Evolutionary conservation across 139 green algal species (phyloP), one percentile per base, ranked within the genome.

Genomic region (Volvox reticuliferus): DNA sequence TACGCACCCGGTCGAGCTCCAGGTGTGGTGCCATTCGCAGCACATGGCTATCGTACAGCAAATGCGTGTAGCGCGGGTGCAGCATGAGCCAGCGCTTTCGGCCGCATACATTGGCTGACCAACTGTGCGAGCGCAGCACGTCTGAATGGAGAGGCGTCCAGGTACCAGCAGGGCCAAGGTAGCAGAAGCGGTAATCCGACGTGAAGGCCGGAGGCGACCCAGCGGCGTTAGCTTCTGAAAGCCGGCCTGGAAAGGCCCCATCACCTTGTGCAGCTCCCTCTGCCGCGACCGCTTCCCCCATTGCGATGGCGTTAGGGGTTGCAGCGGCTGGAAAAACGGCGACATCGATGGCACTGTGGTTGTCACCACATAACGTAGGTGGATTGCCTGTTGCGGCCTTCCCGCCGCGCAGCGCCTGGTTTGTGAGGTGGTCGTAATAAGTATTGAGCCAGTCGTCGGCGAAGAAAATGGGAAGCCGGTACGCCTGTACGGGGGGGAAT

Each of bases 361-460:
- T 76, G 82, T 35, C 63, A 92, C 83, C 63, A 88, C 61, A 28
- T 82, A 71, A 50, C 35, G 17, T 32, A 82, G 62, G 80, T 36
- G 30, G 77, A 68, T 33, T 84, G 83, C 69, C 44, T 55, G 44
- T 55, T 79, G 26, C 55, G 76, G 83, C 13, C 68, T 93, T 26
- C n/a, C 37, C 37, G 33, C 14, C 30, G 65, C 21, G 65, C 81
- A 30, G 30, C 61, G 69, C 73, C 65, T 73, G 65, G 2, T 16
- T 28, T 73, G 21, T 73, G 65, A 73, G 76, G 0, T 17, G 36
- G 79, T 99, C 97, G 85, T 93, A 95, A 93, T 95, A 99, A 36
- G 92, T 93, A 88, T 99, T 99, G 24, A 99, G 93, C 97, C 97
- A 99, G 87, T 99, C 97, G 20, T 98, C 95, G 0, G 37, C 20